Conservation (phyloP, 768 basidiomycete genomes). For the Mycena capillaripes region DNA sequence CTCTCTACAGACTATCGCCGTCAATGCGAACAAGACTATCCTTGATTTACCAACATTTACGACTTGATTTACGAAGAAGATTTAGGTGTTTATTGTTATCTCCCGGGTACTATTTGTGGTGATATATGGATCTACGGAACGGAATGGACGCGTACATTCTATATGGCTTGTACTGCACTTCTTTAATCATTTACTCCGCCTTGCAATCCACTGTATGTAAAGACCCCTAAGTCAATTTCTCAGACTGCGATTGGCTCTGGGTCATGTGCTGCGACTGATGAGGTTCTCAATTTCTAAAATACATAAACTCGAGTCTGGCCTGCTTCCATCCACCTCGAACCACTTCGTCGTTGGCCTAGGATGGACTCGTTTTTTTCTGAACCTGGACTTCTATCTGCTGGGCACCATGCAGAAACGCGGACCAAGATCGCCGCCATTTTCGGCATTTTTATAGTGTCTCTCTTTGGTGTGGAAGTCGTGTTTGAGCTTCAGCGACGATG, state of each 20-base stretch:
- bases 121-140: neutral
- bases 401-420: neutral
- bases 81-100: neutral
- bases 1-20: neutral
- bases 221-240: neutral
- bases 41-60: neutral
- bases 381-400: neutral
- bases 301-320: neutral
- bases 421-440: conserved; percentile 55
- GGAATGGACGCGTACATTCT: no score
- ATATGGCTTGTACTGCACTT: no score
- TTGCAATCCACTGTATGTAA: no score
- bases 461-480: conserved; percentile 48
- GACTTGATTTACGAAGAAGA: no score
- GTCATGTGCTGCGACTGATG: conserved; percentile 12
- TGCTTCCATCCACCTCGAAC: neutral
- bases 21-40: conserved; percentile 9
- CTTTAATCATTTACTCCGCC: no score
- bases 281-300: conserved; percentile 7
- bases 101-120: neutral
- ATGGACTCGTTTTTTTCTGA: conserved; percentile 7
- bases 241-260: conserved; percentile 7
- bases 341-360: neutral
- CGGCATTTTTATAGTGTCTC: conserved; percentile 70
- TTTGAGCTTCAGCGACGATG: no score